Evolutionary conservation across 805 yeast genomes (phyloP), one percentile per base, ranked within the genome.

Genomic region (Phaffomyces antillensis): DNA sequence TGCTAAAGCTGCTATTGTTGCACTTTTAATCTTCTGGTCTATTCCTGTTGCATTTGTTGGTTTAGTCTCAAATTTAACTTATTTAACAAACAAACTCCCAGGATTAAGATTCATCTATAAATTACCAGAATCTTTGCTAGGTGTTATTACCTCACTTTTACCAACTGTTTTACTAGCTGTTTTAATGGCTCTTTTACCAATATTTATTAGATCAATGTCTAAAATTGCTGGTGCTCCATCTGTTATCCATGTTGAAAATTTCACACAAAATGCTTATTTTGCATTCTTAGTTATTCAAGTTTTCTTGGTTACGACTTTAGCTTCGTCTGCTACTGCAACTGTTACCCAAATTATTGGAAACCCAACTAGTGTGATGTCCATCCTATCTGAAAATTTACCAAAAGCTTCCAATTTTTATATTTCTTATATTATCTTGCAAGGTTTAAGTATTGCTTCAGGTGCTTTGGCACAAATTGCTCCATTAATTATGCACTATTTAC

Each of bases 41-140:
- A 64, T 83, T 51, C 91, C 91, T 13, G 88, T 83, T 36, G 83
- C 90, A 3, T 79, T 84, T 60, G 88, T 84, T 40, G 90, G 90
- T 73, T 59, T 80, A 57, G 70, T 84, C 46, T 83, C 90, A 4
- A 83, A 83, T 56, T 65, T 84, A 50, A 76, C 82, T 17, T 74
- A 74, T 53, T 67, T 84, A 56, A 81, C 81, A 7, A 69, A 78
- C 46, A 75, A 76, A 50, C 54, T 80, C 31, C 76, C 62, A 23
- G 76, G 77, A 65, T 70, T 84, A 50, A 62, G 58, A 15, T 83
- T 79, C 52, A 77, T 84, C 49, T 68, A 79, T 51, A 66, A 73
- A 0, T 59, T 83, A 50, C 89, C 89, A 13, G 40, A 58, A 2
- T 59, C 43, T 13, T 62, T 84, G 42, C 62, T 79, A 41, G 91